Evolutionary conservation across 2,329 filamentous ascomycete species (phyloP), one percentile per base, ranked within the genome.

Genomic region (Claviceps sorghi): DNA sequence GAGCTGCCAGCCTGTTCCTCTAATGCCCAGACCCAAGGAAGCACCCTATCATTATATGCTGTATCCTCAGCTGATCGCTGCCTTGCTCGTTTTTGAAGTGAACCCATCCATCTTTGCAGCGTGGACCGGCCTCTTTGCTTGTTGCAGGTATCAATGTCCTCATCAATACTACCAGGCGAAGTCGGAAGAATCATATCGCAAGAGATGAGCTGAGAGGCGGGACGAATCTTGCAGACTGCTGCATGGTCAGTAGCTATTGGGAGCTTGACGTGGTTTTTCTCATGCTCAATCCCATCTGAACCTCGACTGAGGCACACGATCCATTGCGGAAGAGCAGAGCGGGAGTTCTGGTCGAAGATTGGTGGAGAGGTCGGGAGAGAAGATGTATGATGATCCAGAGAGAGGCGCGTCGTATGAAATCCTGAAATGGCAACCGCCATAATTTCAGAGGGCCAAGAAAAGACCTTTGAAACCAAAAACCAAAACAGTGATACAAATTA

Each of bases 41-140:
- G 52, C 2, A 53, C 30, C 15, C 51, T 57, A 48, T 55, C 54
- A 47, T 48, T n/a, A 41, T 43, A 15, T 44, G 22, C 42, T 17
- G 19, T 42, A 46, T 38, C 53, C 36, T 32, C 29, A 3, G 19
- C 47, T 30, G 56, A 55, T 45, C 68, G 72, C 51, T 72, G 70
- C 47, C 61, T 64, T 53, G 73, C 78, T 60, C 78, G 78, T 55
- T 75, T 78, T 54, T 84, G 79, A 21, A 91, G 68, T 4, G 77
- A 84, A 56, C 73, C 83, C 67, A 90, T 79, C 85, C 86, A 91
- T 63, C 78, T 83, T 46, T 79, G 76, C 60, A 91, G 88, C 2
- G 82, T 80, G 8, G 61, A 53, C 17, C 57, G 50, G 42, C 54
- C 6, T 45, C 51, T 52, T 49, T 58, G n/a, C 19, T 52, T 41